Percentiles rank a stretch among this genome's conserved stretches.
These are phyloP conservation scores for Penicillium polonicum DNA, from an alignment of 2,329 filamentous ascomycete genomes.

Conservation along the genomic window DNA sequence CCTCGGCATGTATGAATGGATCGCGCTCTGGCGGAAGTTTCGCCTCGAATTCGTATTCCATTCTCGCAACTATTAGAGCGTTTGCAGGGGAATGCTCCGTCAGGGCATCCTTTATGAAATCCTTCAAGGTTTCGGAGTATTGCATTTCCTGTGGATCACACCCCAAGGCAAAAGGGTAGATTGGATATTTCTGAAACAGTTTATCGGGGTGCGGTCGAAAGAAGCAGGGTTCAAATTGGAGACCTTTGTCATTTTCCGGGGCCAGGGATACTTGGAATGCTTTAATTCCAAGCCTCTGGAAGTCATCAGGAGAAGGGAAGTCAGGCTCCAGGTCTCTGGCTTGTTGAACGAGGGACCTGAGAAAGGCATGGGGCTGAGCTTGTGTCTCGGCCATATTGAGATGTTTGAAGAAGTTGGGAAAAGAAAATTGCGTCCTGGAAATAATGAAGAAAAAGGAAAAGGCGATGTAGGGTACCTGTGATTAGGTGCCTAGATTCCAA, in stretches of 20 bases:
- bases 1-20: not conserved
- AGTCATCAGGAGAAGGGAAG: not conserved
- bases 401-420: not conserved
- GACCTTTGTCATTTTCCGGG: not conserved
- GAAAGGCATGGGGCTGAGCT: not conserved
- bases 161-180: not conserved
- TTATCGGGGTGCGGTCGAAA: not conserved
- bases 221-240: not conserved
- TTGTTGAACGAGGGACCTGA: not conserved
- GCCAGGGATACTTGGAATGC: not conserved
- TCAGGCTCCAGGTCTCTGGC: not conserved
- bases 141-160: not conserved
- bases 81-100: not conserved
- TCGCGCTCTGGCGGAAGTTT: not conserved
- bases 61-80: not conserved
- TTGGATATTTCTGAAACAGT: not conserved
- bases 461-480: too few species aligned
- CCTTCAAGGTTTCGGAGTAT: not conserved
- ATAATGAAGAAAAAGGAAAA: too few species aligned
- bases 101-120: not conserved
- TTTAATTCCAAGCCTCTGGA: not conserved
- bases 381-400: not conserved
- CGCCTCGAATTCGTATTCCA: not conserved
- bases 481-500: too few species aligned
- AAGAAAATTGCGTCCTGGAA: too few species aligned